phyloP scores from a whole-genome alignment of 2,329 filamentous ascomycete genomes.

The Cytospora paraplurivora region DNA sequence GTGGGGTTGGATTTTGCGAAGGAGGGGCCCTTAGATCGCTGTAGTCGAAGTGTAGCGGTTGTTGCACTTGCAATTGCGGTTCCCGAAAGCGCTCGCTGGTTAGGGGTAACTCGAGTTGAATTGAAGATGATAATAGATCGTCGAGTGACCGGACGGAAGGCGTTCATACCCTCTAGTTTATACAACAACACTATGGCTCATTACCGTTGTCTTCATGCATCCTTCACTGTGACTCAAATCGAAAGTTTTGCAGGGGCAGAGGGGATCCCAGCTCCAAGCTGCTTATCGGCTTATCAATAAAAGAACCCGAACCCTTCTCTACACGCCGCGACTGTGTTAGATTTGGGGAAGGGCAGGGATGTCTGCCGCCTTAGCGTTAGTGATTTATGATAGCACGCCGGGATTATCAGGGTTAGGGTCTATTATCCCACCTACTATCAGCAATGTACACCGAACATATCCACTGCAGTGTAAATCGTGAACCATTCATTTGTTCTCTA shows the following conservation, averaged over 20 bases:
- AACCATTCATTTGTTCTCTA: too few relatives aligned
- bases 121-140: conserved; percentile 3
- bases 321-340: neutral
- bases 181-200: conserved; percentile 12
- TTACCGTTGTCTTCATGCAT: neutral
- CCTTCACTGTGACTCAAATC: conserved; percentile 24
- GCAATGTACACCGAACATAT: too few relatives aligned
- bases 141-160: conserved; percentile 18
- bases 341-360: neutral
- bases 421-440: too few relatives aligned
- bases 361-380: too few relatives aligned
- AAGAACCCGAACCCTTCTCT: neutral
- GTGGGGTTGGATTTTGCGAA: conserved; percentile 24
- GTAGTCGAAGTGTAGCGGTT: conserved; percentile 3
- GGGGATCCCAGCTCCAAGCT: neutral
- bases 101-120: neutral
- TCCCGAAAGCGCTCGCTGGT: neutral
- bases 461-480: too few relatives aligned
- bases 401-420: too few relatives aligned
- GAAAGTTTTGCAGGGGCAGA: conserved; percentile 12
- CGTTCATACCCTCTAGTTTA: conserved; percentile 25
- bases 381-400: too few relatives aligned
- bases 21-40: conserved; percentile 23
- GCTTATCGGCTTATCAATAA: conserved; percentile 10
- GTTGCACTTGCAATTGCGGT: neutral